A percentile compares a stretch with the other conserved stretches of the same genome.
phyloP scores from a whole-genome alignment of 2,329 filamentous ascomycete genomes.

The Lasiodiplodia sp. region DNA sequence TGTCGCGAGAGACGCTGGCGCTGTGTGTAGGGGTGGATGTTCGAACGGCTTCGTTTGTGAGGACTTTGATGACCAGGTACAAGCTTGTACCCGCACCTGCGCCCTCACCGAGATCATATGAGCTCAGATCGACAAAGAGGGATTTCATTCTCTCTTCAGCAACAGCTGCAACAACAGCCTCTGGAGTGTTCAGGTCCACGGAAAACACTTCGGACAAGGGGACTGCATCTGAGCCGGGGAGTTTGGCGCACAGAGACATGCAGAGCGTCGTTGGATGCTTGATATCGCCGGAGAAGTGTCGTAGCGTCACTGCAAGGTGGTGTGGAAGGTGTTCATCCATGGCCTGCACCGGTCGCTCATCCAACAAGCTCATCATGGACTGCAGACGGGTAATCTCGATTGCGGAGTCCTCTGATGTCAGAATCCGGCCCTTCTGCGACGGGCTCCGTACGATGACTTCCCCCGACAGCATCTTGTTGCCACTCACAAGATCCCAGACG shows the following conservation, averaged over 20 bases:
- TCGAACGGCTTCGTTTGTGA: conserved; percentile 62
- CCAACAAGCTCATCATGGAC: conserved; percentile 92
- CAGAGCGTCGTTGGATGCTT: conserved; percentile 75
- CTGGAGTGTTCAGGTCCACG: conserved; percentile 77
- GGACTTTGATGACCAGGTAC: conserved; percentile 83
- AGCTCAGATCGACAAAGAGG: conserved; percentile 84
- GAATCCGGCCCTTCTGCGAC: conserved; percentile 77
- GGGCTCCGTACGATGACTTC: conserved; percentile 96
- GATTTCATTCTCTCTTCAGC: conserved; percentile 77
- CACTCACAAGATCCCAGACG: conserved; percentile 92
- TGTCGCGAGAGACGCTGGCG: conserved; percentile 38
- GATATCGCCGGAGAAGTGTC: conserved; percentile 78
- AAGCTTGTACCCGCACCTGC: conserved; percentile 74
- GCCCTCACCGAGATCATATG: conserved; percentile 73
- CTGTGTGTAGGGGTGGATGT: conserved; percentile 41
- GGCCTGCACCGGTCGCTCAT: conserved; percentile 75
- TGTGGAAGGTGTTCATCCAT: conserved; percentile 77
- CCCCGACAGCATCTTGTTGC: conserved; percentile 92
- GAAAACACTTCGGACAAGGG: conserved; percentile 84
- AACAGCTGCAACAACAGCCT: conserved; percentile 70
- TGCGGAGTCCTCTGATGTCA: conserved; percentile 92
- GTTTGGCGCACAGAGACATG: conserved; percentile 78
- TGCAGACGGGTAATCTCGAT: conserved; percentile 91
- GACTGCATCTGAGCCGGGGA: conserved; percentile 66
- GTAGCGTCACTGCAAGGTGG: conserved; percentile 83